Evolutionary conservation across 1,139 yeast genomes (phyloP), one percentile per base, ranked within the genome.

Genomic region (Magnusiomyces ingens): DNA sequence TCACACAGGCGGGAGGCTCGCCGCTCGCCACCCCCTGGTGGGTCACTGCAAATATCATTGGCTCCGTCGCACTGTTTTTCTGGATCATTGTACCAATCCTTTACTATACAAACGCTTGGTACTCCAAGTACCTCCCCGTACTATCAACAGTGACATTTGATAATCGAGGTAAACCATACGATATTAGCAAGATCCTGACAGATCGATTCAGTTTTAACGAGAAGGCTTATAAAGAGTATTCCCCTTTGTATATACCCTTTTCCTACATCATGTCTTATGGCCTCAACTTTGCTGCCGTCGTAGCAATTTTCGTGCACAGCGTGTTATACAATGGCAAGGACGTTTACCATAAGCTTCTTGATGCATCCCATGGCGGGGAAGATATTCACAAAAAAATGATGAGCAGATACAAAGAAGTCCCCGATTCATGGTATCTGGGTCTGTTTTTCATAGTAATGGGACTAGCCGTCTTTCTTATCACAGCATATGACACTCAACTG

Each of bases 11-110:
- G 2, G 55, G 55, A 19, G 63, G 73, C 17, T 74, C 74, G 65
- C 82, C 85, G 22, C 73, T 81, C 63, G 74, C 78, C 60, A 80
- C 83, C 19, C 84, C 85, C 50, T 76, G 79, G 50, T 66, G 75
- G 50, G 72, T 78, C 35, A 65, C 75, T 54, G 67, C 71, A 45
- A 77, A 80, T 57, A 71, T 75, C 58, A 69, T 73, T 51, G 45
- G 64, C 13, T 74, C 79, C 21, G 66, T 73, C 56, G 66, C 75
- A 21, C 37, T 56, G 38, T 47, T 57, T 45, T 57, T 69, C 49
- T 66, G 71, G 44, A 69, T 70, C 53, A 70, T 68, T 63, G 62
- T 69, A 48, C 67, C 76, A 12, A 68, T 67, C 13, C 57, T 77
- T 37, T 75, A 72, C 59, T 78, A 73, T 63, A 64, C 71, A 29